phyloP scores from a whole-genome alignment of 2,329 filamentous ascomycete species.

The Hypocreales sp. region DNA sequence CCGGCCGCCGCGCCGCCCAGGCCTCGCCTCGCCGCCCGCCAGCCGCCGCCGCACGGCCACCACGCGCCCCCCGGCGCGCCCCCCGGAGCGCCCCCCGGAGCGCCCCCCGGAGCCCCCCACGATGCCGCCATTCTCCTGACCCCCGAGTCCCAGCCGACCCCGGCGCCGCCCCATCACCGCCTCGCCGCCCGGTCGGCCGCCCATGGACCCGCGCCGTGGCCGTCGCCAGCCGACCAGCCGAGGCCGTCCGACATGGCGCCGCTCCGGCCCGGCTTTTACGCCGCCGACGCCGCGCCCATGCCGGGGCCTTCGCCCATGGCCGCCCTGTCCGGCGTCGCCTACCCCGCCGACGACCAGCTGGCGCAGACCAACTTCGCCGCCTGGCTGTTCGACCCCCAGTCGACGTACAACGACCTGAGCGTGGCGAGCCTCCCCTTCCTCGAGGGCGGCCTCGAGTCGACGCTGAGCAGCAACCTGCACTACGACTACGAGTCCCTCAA shows the following conservation, averaged over 20 bases:
- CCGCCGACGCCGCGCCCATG: slow-evolving; percentile 11
- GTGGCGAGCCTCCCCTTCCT: slow-evolving; percentile 28
- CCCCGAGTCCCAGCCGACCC: slow-evolving; percentile 20
- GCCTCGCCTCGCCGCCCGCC: too few relatives aligned
- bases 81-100: too few relatives aligned
- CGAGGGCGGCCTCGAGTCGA: slow-evolving; percentile 33
- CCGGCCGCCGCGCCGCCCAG: not conserved
- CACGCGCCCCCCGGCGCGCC: not conserved
- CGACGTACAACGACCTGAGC: slow-evolving; percentile 23
- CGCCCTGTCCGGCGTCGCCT: slow-evolving; percentile 9
- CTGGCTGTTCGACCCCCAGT: slow-evolving; percentile 34
- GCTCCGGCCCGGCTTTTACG: slow-evolving; percentile 23
- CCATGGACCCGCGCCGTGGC: slow-evolving; percentile 11
- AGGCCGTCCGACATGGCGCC: too few relatives aligned
- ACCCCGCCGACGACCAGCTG: slow-evolving; percentile 16
- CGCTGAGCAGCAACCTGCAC: slow-evolving; percentile 33
- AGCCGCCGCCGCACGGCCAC: too few relatives aligned
- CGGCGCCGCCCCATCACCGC: slow-evolving; percentile 9
- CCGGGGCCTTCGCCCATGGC: slow-evolving; percentile 18
- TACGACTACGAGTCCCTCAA: slow-evolving; percentile 35
- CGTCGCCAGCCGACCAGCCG: too few relatives aligned
- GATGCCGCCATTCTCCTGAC: slow-evolving; percentile 30
- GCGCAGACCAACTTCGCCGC: slow-evolving; percentile 29
- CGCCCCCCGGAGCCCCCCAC: slow-evolving; percentile 20
- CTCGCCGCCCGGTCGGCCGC: slow-evolving; percentile 5